These are phyloP conservation scores for Tricholoma bakamatsutake DNA, from an alignment of 768 basidiomycete species.

Conservation along the genomic window DNA sequence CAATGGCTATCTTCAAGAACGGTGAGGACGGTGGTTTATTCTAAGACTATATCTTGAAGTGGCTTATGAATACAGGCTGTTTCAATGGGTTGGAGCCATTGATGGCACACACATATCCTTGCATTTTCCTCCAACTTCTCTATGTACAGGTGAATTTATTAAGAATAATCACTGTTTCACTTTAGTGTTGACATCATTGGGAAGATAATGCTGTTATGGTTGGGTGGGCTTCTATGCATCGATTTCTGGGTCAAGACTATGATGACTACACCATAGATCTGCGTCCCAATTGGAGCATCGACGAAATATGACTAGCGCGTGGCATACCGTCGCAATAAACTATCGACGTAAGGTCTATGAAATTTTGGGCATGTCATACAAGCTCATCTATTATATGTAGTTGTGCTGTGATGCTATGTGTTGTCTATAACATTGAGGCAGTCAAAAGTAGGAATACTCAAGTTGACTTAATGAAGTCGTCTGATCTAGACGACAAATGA, in stretches of 20 bases:
- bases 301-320: constrained; percentile 31
- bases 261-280: constrained; percentile 59
- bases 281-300: constrained; percentile 75
- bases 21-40: constrained; percentile 34
- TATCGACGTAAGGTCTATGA: not conserved
- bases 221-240: constrained; percentile 83
- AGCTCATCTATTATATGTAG: not conserved
- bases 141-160: constrained; percentile 69
- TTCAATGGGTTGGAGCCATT: constrained; percentile 17
- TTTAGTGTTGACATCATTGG: not conserved
- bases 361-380: not conserved
- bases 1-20: constrained; percentile 61
- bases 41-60: not conserved
- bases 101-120: constrained; percentile 32
- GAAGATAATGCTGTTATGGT: constrained; percentile 97
- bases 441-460: not conserved
- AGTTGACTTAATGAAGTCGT: constrained; percentile 9
- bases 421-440: not conserved
- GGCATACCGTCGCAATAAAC: not conserved
- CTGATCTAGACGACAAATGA: constrained; percentile 2
- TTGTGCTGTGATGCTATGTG: too few species aligned
- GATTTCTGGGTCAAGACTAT: constrained; percentile 58
- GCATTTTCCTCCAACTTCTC: constrained; percentile 66
- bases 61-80: constrained; percentile 7
- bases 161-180: not conserved